Evolutionary conservation across 352 stramenopile species (phyloP).

Genomic region (Phytophthora brassicae): DNA sequence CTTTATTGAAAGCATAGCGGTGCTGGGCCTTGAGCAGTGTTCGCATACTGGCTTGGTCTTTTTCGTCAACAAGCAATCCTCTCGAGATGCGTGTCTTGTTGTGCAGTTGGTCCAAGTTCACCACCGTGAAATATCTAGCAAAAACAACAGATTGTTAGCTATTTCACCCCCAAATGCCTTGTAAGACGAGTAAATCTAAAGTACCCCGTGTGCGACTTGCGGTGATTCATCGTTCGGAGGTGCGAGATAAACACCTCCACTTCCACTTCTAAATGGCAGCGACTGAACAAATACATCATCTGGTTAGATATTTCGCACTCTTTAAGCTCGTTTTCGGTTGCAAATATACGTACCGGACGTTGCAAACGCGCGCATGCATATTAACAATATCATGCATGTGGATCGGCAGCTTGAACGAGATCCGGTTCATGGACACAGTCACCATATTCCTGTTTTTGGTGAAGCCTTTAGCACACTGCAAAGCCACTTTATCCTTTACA

Average conservation of each 20-base stretch:
- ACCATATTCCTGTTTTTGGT: conserved; percentile 68
- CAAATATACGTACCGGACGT: conserved; percentile 41
- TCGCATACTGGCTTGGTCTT: conserved; percentile 58
- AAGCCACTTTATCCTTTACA: conserved; percentile 64
- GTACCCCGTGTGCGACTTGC: conserved; percentile 11
- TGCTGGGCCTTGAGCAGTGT: conserved; percentile 66
- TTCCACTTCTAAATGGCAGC: conserved; percentile 58
- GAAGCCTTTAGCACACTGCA: conserved; percentile 65
- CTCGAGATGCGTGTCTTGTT: conserved; percentile 47
- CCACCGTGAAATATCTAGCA: conserved; percentile 56
- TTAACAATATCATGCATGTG: conserved; percentile 59
- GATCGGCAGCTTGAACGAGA: conserved; percentile 64
- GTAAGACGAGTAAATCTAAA: neutral
- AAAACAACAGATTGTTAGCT: neutral
- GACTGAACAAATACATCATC: too few relatives aligned
- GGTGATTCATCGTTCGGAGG: conserved; percentile 27
- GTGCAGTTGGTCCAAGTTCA: conserved; percentile 56
- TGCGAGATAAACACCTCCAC: conserved; percentile 67
- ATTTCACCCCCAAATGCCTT: neutral
- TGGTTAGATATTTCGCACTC: neutral
- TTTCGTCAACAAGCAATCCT: conserved; percentile 49
- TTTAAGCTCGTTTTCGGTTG: neutral
- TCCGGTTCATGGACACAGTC: conserved; percentile 53
- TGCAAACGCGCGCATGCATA: conserved; percentile 55
- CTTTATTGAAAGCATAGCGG: conserved; percentile 60